Evolutionary conservation across 176 grass and related monocot species (phyloP).

Genomic region (Chrysopogon serrulatus): DNA sequence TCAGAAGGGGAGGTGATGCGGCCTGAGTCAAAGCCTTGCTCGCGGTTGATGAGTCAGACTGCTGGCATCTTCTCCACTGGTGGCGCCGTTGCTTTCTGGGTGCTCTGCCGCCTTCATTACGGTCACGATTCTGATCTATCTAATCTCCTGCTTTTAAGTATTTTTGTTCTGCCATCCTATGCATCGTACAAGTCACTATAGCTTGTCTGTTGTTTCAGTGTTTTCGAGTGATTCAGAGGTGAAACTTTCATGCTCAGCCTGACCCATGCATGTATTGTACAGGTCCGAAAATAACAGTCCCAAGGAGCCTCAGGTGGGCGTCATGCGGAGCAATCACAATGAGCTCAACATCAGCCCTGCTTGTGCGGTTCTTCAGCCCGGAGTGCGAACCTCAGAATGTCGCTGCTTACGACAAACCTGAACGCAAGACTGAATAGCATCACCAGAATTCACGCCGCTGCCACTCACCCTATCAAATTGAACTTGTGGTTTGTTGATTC

Average conservation of each 20-base stretch:
- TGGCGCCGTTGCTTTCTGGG: slow-evolving; percentile 69
- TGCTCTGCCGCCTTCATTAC: slow-evolving; percentile 80
- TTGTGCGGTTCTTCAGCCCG: slow-evolving; percentile 77
- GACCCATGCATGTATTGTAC: background rate
- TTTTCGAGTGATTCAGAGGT: background rate
- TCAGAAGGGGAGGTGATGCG: slow-evolving; percentile 94
- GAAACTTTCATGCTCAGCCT: background rate
- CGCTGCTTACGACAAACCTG: slow-evolving; percentile 59
- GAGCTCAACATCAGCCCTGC: slow-evolving; percentile 46
- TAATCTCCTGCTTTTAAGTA: background rate
- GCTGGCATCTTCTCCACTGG: slow-evolving; percentile 82
- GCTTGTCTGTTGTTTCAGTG: background rate
- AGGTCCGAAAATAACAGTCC: slow-evolving; percentile 78
- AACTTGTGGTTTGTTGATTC: background rate
- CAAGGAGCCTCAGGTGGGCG: slow-evolving; percentile 76
- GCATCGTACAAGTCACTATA: background rate
- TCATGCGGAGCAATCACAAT: slow-evolving; percentile 63
- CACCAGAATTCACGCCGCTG: background rate
- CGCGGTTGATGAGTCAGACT: slow-evolving; percentile 74
- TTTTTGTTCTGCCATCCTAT: background rate
- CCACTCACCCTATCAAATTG: background rate
- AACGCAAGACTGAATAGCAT: slow-evolving; percentile 17
- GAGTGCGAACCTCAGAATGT: slow-evolving; percentile 93
- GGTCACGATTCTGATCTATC: slow-evolving; percentile 23
- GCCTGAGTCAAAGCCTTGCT: slow-evolving; percentile 74